Conservation (phyloP, 257 asterid genomes). For the Anisodus acutangulus region DNA sequence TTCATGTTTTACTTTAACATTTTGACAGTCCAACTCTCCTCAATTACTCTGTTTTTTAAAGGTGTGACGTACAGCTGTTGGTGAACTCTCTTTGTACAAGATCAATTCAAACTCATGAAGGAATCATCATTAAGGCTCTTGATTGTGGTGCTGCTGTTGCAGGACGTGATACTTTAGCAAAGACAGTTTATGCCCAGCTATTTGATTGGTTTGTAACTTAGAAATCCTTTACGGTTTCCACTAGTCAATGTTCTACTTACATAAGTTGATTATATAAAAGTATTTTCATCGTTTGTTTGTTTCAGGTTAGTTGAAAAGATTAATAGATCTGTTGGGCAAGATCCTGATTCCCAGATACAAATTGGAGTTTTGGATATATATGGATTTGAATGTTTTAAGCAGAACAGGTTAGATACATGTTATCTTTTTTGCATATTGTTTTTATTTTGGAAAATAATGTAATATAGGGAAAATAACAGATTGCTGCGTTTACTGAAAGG, state of each 20-base stretch:
- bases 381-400: conserved; percentile 96
- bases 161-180: conserved; percentile 98
- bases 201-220: conserved; percentile 82
- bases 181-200: conserved; percentile 87
- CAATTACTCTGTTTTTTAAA: conserved; percentile 38
- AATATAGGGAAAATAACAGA: neutral
- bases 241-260: conserved; percentile 12
- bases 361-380: conserved; percentile 97
- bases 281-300: conserved; percentile 21
- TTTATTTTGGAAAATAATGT: neutral
- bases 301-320: conserved; percentile 98
- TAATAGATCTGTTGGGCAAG: conserved; percentile 97
- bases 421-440: conserved; percentile 5
- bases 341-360: conserved; percentile 77
- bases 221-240: conserved; percentile 29
- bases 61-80: conserved; percentile 87
- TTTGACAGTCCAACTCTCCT: neutral
- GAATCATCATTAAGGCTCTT: conserved; percentile 82
- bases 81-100: conserved; percentile 86
- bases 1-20: conserved; percentile 8
- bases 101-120: conserved; percentile 93
- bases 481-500: neutral
- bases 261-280: conserved; percentile 21
- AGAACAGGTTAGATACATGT: conserved; percentile 63
- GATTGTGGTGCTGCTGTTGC: conserved; percentile 91